These are phyloP conservation scores for Cytospora leucostoma DNA, from an alignment of 2,329 filamentous ascomycete genomes.

Conservation along the genomic window DNA sequence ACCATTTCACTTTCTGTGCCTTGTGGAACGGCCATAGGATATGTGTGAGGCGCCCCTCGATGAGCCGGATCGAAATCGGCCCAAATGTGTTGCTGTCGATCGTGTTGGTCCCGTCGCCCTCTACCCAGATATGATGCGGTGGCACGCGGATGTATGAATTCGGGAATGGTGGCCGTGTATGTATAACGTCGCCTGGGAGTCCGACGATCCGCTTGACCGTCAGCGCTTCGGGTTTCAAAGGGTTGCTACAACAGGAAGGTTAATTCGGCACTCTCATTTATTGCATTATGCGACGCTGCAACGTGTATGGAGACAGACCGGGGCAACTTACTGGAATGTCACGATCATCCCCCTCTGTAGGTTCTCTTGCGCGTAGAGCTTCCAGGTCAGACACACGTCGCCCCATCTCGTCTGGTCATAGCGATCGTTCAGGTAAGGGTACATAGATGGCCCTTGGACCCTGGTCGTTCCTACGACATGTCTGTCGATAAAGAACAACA, in stretches of 20 bases:
- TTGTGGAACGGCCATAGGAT: conserved; percentile 69
- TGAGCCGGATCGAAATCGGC: conserved; percentile 72
- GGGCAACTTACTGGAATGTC: conserved; percentile 59
- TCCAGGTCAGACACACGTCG: conserved; percentile 61
- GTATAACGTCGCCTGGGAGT: conserved; percentile 75
- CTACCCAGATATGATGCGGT: conserved; percentile 88
- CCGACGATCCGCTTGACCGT: conserved; percentile 84
- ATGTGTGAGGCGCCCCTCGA: conserved; percentile 73
- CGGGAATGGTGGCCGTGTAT: conserved; percentile 63
- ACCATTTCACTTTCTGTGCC: conserved; percentile 59
- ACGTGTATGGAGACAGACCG: conserved; percentile 1
- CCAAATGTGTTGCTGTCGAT: conserved; percentile 90
- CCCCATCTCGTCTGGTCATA: conserved; percentile 56
- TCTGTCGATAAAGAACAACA: conserved; percentile 61
- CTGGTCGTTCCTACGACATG: conserved; percentile 60
- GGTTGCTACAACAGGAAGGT: conserved; percentile 55
- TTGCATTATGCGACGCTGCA: background rate
- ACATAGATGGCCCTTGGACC: conserved; percentile 71
- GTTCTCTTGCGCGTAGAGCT: conserved; percentile 58
- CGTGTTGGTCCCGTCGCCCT: conserved; percentile 76
- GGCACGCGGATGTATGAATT: conserved; percentile 65
- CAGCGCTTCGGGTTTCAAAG: conserved; percentile 66
- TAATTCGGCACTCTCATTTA: background rate
- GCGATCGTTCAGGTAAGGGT: conserved; percentile 71
- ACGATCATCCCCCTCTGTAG: conserved; percentile 74